Evolutionary conservation across 2,329 filamentous ascomycete genomes (phyloP).

Genomic region (Knufia petricola): DNA sequence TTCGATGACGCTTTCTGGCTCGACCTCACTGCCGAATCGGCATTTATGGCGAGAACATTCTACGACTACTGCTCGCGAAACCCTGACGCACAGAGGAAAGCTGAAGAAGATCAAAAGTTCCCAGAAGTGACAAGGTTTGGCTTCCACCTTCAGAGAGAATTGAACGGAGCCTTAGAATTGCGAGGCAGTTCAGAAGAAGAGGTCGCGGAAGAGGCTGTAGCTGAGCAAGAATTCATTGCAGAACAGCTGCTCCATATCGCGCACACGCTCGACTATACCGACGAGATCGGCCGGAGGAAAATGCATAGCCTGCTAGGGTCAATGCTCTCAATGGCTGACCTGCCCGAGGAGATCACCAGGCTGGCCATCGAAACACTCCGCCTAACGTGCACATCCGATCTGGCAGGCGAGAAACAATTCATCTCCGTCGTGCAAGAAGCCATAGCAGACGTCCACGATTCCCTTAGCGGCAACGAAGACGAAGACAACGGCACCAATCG

Average conservation of each 20-base stretch:
- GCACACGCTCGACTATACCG: slow-evolving; percentile 88
- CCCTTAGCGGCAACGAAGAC: slow-evolving; percentile 48
- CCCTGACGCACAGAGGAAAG: slow-evolving; percentile 61
- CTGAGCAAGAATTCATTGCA: slow-evolving; percentile 89
- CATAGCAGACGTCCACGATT: slow-evolving; percentile 92
- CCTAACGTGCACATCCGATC: slow-evolving; percentile 60
- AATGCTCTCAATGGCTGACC: slow-evolving; percentile 70
- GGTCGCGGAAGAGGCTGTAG: slow-evolving; percentile 65
- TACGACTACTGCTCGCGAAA: slow-evolving; percentile 85
- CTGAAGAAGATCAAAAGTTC: slow-evolving; percentile 70
- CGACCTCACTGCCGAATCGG: slow-evolving; percentile 59
- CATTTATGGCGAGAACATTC: slow-evolving; percentile 84
- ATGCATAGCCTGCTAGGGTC: slow-evolving; percentile 90
- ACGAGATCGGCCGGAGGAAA: slow-evolving; percentile 87
- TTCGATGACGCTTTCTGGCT: slow-evolving; percentile 40
- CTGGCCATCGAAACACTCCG: slow-evolving; percentile 73
- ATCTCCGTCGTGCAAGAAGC: slow-evolving; percentile 64
- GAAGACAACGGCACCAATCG: slow-evolving; percentile 41
- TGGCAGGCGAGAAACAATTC: slow-evolving; percentile 43
- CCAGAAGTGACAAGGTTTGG: slow-evolving; percentile 89
- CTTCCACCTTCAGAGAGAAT: slow-evolving; percentile 74
- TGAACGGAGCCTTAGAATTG: slow-evolving; percentile 42
- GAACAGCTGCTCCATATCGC: slow-evolving; percentile 92
- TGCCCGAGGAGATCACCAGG: slow-evolving; percentile 88
- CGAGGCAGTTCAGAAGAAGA: slow-evolving; percentile 33